A percentile compares a stretch with the other conserved stretches of the same genome.
Conservation (phyloP, 192 early-diverging fungal species). For the Entomortierella beljakovae region DNA sequence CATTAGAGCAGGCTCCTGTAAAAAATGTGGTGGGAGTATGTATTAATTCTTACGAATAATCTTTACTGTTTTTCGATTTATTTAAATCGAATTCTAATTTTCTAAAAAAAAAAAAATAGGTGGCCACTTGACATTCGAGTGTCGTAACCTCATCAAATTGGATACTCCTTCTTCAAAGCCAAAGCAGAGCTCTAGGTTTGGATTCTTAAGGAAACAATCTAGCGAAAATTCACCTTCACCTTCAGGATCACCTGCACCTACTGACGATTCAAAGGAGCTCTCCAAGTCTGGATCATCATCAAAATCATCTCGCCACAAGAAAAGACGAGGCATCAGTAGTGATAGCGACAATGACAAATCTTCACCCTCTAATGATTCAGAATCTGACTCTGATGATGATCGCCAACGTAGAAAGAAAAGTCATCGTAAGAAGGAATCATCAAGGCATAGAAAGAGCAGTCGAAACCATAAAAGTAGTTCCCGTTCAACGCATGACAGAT, state of each 20-base stretch:
- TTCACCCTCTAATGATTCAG: conserved; percentile 4
- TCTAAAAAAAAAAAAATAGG: too few relatives aligned
- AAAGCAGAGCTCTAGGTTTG: conserved; percentile 30
- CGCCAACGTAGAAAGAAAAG: conserved; percentile 4
- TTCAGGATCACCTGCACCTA: neutral
- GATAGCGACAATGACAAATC: conserved; percentile 4
- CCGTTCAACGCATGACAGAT: conserved; percentile 13
- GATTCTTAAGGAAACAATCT: conserved; percentile 29
- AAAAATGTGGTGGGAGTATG: conserved; percentile 51
- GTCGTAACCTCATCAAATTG: conserved; percentile 44
- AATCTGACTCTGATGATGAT: conserved; percentile 25
- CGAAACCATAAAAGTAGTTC: neutral
- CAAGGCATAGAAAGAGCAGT: conserved; percentile 18
- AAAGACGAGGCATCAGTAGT: conserved; percentile 14
- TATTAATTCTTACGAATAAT: too few relatives aligned
- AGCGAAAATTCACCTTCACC: neutral
- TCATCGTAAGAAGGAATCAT: conserved; percentile 16
- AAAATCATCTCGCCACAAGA: conserved; percentile 4
- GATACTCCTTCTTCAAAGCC: conserved; percentile 27
- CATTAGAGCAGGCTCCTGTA: conserved; percentile 37
- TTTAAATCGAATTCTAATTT: neutral
- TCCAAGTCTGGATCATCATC: neutral
- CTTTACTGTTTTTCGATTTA: neutral
- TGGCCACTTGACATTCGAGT: conserved; percentile 48
- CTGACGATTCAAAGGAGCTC: neutral